Conservation (phyloP, 768 basidiomycete species). For the Auriscalpium microsporum region DNA sequence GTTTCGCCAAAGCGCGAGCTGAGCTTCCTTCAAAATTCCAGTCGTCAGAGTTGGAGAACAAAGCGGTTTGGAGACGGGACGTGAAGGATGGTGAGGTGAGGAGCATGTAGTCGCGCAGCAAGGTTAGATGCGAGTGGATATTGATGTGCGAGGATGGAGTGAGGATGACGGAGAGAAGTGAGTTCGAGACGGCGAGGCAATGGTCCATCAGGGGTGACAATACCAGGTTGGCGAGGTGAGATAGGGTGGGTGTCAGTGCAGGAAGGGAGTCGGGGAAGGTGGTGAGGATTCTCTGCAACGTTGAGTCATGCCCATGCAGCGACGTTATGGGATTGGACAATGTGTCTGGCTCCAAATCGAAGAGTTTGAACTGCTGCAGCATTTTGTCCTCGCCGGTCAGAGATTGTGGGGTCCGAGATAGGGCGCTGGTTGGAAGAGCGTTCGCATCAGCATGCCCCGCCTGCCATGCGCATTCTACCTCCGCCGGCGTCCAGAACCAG, state of each 20-base stretch:
- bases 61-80: conserved; percentile 53
- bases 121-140: conserved; percentile 53
- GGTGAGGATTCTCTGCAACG: conserved; percentile 42
- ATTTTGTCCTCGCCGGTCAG: not conserved
- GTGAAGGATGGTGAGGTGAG: conserved; percentile 69
- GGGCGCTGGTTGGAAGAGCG: not conserved
- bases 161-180: conserved; percentile 62
- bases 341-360: conserved; percentile 59
- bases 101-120: conserved; percentile 70
- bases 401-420: no score
- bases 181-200: conserved; percentile 53
- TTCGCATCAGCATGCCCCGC: not conserved
- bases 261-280: conserved; percentile 55
- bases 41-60: conserved; percentile 70
- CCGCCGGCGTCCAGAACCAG: conserved; percentile 60
- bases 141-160: conserved; percentile 55
- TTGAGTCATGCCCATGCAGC: conserved; percentile 17
- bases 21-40: conserved; percentile 14
- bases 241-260: conserved; percentile 52
- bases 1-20: conserved; percentile 13
- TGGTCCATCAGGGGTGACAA: conserved; percentile 54
- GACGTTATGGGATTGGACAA: conserved; percentile 21
- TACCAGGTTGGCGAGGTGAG: conserved; percentile 53
- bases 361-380: conserved; percentile 38
- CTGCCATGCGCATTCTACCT: conserved; percentile 43